Conservation (phyloP, 352 stramenopile species). For the Phytophthora vignae region DNA sequence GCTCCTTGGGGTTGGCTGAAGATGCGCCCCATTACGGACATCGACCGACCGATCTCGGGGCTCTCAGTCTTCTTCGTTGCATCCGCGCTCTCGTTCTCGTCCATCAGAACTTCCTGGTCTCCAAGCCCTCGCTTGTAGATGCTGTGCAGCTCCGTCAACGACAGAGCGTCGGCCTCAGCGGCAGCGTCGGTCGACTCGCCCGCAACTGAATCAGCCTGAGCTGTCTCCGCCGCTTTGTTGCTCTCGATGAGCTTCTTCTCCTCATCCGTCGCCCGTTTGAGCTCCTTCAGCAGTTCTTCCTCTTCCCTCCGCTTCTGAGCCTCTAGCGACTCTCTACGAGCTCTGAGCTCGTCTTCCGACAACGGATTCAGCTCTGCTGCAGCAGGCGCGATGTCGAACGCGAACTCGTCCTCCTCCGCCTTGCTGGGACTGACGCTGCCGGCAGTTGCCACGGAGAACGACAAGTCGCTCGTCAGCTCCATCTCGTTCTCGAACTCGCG, state of each 20-base stretch:
- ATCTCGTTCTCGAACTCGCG: conserved; percentile 55
- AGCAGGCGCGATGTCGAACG: conserved; percentile 23
- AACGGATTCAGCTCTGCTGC: conserved; percentile 6
- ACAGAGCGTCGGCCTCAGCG: conserved; percentile 42
- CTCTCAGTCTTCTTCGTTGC: not conserved
- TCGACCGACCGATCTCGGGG: conserved; percentile 6
- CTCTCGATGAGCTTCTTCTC: conserved; percentile 44
- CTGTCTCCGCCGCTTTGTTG: conserved; percentile 1
- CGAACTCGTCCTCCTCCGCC: conserved; percentile 54
- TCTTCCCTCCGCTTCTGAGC: conserved; percentile 44
- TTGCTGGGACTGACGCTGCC: not conserved
- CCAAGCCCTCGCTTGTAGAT: conserved; percentile 87
- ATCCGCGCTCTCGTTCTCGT: conserved; percentile 43
- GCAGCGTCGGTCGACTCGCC: not conserved
- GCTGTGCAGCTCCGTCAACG: conserved; percentile 71
- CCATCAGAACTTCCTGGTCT: conserved; percentile 68
- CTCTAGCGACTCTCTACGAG: conserved; percentile 32
- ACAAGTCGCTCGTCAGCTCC: conserved; percentile 40
- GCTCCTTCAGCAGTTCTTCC: conserved; percentile 44
- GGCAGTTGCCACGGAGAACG: conserved; percentile 43
- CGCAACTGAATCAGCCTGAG: not conserved
- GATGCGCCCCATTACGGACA: conserved; percentile 57
- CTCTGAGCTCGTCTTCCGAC: conserved; percentile 31
- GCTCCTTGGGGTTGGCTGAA: conserved; percentile 47
- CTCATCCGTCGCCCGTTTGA: conserved; percentile 51